Evolutionary conservation across 2,329 filamentous ascomycete genomes (phyloP).

Genomic region (Epichloe bromicola): DNA sequence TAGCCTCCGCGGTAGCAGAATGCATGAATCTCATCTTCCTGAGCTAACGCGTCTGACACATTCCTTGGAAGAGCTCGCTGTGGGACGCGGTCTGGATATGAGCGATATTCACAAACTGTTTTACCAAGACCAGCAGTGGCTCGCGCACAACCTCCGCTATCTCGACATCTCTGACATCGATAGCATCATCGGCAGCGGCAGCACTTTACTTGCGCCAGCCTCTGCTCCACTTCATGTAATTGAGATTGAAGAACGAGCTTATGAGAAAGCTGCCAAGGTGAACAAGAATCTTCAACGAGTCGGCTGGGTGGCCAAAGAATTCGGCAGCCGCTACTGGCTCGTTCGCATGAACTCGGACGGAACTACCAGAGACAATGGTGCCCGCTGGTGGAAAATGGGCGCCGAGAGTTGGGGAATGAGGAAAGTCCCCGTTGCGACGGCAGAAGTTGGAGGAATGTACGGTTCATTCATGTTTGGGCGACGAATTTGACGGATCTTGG

Average conservation of each 20-base stretch:
- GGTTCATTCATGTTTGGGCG: slow-evolving; percentile 56
- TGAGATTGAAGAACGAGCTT: slow-evolving; percentile 58
- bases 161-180: slow-evolving; percentile 58
- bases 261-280: slow-evolving; percentile 50
- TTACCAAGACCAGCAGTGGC: slow-evolving; percentile 30
- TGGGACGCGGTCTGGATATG: slow-evolving; percentile 55
- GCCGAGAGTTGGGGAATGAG: slow-evolving; percentile 76
- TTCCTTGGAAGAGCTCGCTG: slow-evolving; percentile 59
- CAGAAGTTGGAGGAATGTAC: slow-evolving; percentile 90
- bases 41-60: slow-evolving; percentile 53
- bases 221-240: slow-evolving; percentile 63
- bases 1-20: slow-evolving; percentile 62
- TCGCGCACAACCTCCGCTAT: slow-evolving; percentile 53
- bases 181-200: slow-evolving; percentile 44
- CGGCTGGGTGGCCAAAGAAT: slow-evolving; percentile 62
- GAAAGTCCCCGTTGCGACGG: slow-evolving; percentile 81
- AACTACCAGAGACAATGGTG: slow-evolving; percentile 25
- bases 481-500: slow-evolving; percentile 30
- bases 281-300: slow-evolving; percentile 44
- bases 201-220: slow-evolving; percentile 43
- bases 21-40: slow-evolving; percentile 51
- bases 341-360: slow-evolving; percentile 38
- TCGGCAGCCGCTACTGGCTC: slow-evolving; percentile 52
- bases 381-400: slow-evolving; percentile 72
- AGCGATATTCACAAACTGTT: slow-evolving; percentile 55